A percentile compares a stretch with the other conserved stretches of the same genome.
phyloP scores from a whole-genome alignment of 345 rosid species.

The Trapa bicornis region DNA sequence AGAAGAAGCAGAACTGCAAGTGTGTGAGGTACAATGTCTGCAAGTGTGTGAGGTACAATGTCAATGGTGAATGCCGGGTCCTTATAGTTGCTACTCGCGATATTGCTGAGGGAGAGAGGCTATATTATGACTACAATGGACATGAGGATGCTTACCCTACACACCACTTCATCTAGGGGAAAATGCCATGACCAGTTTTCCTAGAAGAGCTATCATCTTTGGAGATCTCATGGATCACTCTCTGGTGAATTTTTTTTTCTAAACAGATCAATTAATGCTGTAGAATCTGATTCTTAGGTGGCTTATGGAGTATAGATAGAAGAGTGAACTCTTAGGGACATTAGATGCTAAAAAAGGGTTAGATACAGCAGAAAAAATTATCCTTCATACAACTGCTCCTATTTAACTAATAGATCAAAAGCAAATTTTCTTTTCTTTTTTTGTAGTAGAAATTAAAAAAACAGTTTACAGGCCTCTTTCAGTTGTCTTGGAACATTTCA shows the following conservation, averaged over 20 bases:
- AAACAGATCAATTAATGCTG: not conserved
- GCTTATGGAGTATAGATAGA: not conserved
- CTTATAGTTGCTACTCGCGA: constrained; percentile 82
- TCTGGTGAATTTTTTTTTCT: not conserved
- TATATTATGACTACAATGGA: constrained; percentile 92
- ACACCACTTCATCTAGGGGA: constrained; percentile 59
- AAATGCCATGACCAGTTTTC: not conserved
- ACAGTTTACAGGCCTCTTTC: not conserved
- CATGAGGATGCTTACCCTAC: constrained; percentile 90
- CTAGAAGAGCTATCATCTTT: not conserved
- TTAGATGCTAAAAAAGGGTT: not conserved
- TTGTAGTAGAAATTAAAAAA: too few relatives aligned
- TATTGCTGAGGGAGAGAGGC: constrained; percentile 74
- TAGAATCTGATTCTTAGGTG: not conserved
- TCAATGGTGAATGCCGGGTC: constrained; percentile 75
- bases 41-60: constrained; percentile 82
- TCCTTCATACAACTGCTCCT: not conserved
- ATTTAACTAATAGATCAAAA: not conserved
- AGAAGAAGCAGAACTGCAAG: constrained; percentile 87
- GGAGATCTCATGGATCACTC: not conserved
- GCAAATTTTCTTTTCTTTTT: too few relatives aligned
- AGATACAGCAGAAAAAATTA: not conserved
- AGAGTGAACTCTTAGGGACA: not conserved
- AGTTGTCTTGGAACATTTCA: not conserved
- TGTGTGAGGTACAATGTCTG: constrained; percentile 83